Base-by-base conservation (phyloP, 1,284 basidiomycete genomes). In the Uromyces viciae-fabae region DNA sequence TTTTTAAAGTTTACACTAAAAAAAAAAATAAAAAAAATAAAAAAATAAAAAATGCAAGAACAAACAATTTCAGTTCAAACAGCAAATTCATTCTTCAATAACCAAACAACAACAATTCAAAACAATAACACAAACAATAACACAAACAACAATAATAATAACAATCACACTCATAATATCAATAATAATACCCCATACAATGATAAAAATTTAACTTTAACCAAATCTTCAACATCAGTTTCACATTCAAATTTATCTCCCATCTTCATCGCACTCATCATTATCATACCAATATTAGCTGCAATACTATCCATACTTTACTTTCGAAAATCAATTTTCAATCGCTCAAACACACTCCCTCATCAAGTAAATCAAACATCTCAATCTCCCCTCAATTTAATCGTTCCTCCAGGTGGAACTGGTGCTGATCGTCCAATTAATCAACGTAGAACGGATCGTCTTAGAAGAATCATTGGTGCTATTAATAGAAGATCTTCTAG, bases 381-480 rank as follows among this genome's bases (percentile, higher is more conserved):
- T 28, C 9, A 43, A 68, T 28, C 40, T 28, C 8, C 66, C 33
- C 56, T 31, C 14, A 43, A 43, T 28, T 25, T 28, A 40, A 68
- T 68, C 66, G 49, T 68, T 28, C 66, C 73, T 14, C 58, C 73
- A 8, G 58, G 73, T 36, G 73, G 54, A 22, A 75, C 58, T n/a
- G 73, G 73, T 22, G 42, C 42, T 11, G 73, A 75, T 54, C 52
- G 38, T 60, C 73, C 73, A 60, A 54, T 56, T 22, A 54, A 54
- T 19, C 54, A 75, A 31, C 52, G 54, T n/a, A 58, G 73, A 42
- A 28, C 49, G 17, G 73, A 75, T 28, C 49, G 73, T 9, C 54
- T 75, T 40, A 42, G 73, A n/a, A 60, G 73, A 31, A 49, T 75
- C 38, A 75, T 75, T 49, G 22, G 33, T 36, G 73, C 52, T 9